Conservation (phyloP, 164 flowering plant species). For the Protea cynaroides region DNA sequence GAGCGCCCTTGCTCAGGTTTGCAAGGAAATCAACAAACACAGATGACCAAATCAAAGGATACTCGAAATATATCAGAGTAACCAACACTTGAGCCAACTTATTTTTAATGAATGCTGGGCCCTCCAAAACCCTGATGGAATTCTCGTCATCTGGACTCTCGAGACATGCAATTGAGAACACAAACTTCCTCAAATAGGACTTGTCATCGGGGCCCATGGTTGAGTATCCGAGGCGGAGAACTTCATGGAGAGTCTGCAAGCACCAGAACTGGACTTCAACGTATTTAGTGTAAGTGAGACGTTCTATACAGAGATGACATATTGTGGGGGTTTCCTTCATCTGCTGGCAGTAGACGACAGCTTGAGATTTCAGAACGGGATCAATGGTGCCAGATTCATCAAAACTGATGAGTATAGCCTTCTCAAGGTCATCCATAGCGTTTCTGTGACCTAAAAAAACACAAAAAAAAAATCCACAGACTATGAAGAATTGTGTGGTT, state of each 20-base stretch:
- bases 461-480: neutral
- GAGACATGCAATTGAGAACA: constrained; percentile 53
- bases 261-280: constrained; percentile 95
- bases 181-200: constrained; percentile 49
- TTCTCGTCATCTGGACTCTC: constrained; percentile 34
- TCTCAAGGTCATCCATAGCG: constrained; percentile 83
- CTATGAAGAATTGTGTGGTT: neutral
- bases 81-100: constrained; percentile 93
- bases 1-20: constrained; percentile 51
- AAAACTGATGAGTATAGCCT: constrained; percentile 80
- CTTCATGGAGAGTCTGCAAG: constrained; percentile 78
- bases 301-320: constrained; percentile 59
- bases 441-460: constrained; percentile 1
- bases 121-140: constrained; percentile 47
- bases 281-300: constrained; percentile 41
- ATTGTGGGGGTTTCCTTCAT: constrained; percentile 51
- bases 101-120: constrained; percentile 73
- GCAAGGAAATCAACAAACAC: constrained; percentile 72
- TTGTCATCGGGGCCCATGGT: constrained; percentile 55
- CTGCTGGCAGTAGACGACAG: constrained; percentile 57
- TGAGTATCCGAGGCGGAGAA: constrained; percentile 45
- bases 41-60: constrained; percentile 72
- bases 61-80: constrained; percentile 73
- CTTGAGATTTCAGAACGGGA: constrained; percentile 60
- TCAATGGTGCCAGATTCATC: constrained; percentile 82